Base-by-base conservation (phyloP, 2,329 filamentous ascomycete genomes). In the Fusarium nisikadoi region DNA sequence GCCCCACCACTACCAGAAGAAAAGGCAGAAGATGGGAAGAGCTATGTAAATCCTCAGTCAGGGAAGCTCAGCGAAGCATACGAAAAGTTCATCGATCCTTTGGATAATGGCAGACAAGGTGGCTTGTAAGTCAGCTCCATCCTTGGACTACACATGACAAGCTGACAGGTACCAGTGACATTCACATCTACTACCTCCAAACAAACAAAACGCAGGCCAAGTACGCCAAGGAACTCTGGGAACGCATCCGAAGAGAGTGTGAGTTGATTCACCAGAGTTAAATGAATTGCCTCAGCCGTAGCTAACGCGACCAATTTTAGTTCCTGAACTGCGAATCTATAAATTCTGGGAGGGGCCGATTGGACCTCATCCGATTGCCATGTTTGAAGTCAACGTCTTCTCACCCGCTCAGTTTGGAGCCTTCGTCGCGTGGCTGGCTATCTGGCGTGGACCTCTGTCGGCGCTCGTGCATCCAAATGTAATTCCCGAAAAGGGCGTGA, bases 311-410 rank as follows among this genome's bases (percentile, higher is more conserved):
- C 7, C 7, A 29, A 29, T 8, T 8, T 8, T 9, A 94, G 93
- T 97, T 77, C 94, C 94, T 13, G 94, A 97, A 79, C 85, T 97
- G 23, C 88, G 94, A 59, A 92, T 97, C 75, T 97, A 97, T 80
- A 85, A 81, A 19, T 84, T 97, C 72, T 97, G 90, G 88, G 92
- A 96, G 72, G 82, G 84, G 19, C 94, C 94, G 0, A 81, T 97
- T 33, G 95, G 94, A 0, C 94, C 94, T 1, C 94, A 97, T 80
- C 91, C 92, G 0, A 81, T 94, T 2, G 92, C 91, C 57, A 97
- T 97, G 94, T 97, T 97, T 76, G 95, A 98, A 82, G 94, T 97
- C 49, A 97, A 97, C 75, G 49, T 97, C 25, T 94, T 95, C 80
- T 94, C 91, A 0, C 95, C 94, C 0, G 91, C 90, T 6, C 93